Conservation (phyloP, 352 stramenopile species). For the Globisporangium parvum region DNA sequence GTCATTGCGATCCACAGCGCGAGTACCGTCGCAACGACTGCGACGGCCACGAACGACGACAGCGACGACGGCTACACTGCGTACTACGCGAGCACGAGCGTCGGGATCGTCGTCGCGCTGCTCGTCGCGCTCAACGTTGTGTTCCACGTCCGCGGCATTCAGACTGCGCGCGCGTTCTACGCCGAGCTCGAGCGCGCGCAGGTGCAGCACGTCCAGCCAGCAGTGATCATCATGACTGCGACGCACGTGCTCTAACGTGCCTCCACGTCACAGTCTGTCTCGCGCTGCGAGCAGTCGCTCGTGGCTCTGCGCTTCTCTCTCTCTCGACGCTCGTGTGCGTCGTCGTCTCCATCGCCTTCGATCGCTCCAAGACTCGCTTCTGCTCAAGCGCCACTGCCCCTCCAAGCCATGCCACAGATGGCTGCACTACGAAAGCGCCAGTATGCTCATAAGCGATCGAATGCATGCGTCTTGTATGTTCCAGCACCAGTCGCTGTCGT, state of each 20-base stretch:
- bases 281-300: too few species aligned
- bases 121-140: conserved; percentile 49
- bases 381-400: too few species aligned
- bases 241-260: conserved; percentile 5
- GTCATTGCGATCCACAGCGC: conserved; percentile 22
- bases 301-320: too few species aligned
- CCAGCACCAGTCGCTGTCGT: too few species aligned
- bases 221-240: conserved; percentile 14
- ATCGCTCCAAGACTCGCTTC: too few species aligned
- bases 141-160: conserved; percentile 52
- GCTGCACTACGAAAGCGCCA: too few species aligned
- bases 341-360: too few species aligned
- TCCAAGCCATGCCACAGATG: too few species aligned
- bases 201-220: background rate
- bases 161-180: conserved; percentile 24
- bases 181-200: conserved; percentile 24
- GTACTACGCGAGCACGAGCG: conserved; percentile 31
- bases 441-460: background rate
- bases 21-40: background rate
- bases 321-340: too few species aligned
- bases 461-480: background rate
- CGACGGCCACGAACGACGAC: conserved; percentile 8
- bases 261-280: too few species aligned
- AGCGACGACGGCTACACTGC: conserved; percentile 20
- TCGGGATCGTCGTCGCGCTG: conserved; percentile 41